Base-by-base conservation (phyloP, 148 eudicot genomes). In the Spergularia marina region DNA sequence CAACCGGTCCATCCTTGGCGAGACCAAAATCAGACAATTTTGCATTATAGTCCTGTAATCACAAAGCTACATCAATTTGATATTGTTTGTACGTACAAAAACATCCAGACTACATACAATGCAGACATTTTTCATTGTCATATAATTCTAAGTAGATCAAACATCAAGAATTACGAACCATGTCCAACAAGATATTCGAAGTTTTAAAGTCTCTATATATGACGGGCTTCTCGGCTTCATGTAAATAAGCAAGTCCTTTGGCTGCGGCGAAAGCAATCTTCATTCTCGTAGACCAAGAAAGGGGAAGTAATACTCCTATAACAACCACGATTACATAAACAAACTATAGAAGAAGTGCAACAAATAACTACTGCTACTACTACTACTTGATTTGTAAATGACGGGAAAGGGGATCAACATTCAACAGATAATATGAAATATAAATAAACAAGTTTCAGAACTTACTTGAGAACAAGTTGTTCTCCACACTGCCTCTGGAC, bases 1-100 rank as follows among this genome's bases (percentile, higher is more conserved):
- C 98, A 12, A 91, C 96, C 17, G 98, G 98, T 53, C 98, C 98
- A 76, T 91, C 94, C 75, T 91, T 93, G 12, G 98, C 98, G 7
- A 93, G 92, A 65, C 98, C 98, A 74, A 93, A 93, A 76, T 93
- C 98, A 4, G 98, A 89, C 12, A 93, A 85, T 80, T 93, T 93
- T 74, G 98, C 89, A 83, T 93, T 91, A 72, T 93, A 93, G 51
- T 91, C 96, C 96, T 93, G 86, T 49, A 51, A 59, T 23, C 11
- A 14, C 5, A 68, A 25, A 18, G 10, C 3, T 30, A 30, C 36
- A 30, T 30, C 36, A 30, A 30, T 30, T 30, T 30, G 36, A 30
- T 30, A 30, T 2, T 30, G 36, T 30, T 2, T 30, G 36, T 2
- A 30, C 36, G 36, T 2, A 30, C 36, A 30, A 30, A 30, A 30